Evolutionary conservation across 495 filamentous ascomycete species (phyloP), one percentile per base, ranked within the genome.

Genomic region (Aspergillus taichungensis): DNA sequence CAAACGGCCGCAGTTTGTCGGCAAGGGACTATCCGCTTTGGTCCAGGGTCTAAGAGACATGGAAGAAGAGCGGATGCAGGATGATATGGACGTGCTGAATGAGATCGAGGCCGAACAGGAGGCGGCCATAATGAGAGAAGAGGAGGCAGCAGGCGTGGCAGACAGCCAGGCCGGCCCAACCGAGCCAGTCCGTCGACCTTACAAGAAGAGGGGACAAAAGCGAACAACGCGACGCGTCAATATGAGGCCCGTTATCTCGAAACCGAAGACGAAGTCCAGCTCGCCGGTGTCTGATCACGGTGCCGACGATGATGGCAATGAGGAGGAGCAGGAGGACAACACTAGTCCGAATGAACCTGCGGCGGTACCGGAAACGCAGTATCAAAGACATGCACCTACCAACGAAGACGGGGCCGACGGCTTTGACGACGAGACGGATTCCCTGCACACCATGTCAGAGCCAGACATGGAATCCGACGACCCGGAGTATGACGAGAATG

Each of bases 121-220:
- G 48, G 56, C 51, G 32, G 51, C 54, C 0, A 43, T 47, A 27
- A 61, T 67, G 13, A 62, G 79, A 30, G 53, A 79, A 6, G 18
- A 24, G 4, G 18, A 24, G 18, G 18, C 18, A 4, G 18, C 18
- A 4, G 18, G 18, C 18, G 78, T 82, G 8, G 68, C 76, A n/a
- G 83, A 87, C 47, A 85, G 76, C 51, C 82, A 88, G 47, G 44
- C 37, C 27, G 57, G 60, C 0, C 67, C 54, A 30, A 61, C 73
- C 35, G 77, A 76, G 1, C 66, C 71, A 8, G 73, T 77, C 0
- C 54, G 77, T 13, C 78, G 75, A 40, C 63, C 77, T 3, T 95
- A 82, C 69, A 95, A 95, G 69, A 97, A 97, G 75, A 87, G 83
- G 63, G 91, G 91, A 0, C 81, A 88, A 57, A 97, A 97, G 65